Conservation (phyloP, 305 asterid genomes). For the Striga hermonthica region DNA sequence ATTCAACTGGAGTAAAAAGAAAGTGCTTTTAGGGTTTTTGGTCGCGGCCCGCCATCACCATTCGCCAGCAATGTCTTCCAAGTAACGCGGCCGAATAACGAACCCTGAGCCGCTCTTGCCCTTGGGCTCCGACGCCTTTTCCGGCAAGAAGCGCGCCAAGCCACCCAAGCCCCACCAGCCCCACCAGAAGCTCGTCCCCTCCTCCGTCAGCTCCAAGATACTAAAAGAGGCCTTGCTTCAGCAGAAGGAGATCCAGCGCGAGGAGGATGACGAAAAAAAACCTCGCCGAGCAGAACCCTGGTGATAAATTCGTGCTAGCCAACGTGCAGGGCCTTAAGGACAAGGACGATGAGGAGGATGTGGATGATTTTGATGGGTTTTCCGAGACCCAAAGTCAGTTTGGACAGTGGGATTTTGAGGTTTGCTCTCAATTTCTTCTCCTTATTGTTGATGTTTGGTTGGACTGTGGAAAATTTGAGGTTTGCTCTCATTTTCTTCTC, state of each 20-base stretch:
- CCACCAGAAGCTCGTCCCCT: constrained; percentile 53
- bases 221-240: constrained; percentile 70
- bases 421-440: constrained; percentile 13
- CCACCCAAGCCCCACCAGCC: constrained; percentile 73
- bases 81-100: constrained; percentile 65
- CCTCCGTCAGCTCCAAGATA: constrained; percentile 72
- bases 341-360: constrained; percentile 51
- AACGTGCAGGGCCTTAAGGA: constrained; percentile 36
- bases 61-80: constrained; percentile 55
- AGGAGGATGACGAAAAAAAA: constrained; percentile 47
- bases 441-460: constrained; percentile 34
- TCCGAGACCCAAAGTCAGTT: constrained; percentile 66
- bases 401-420: constrained; percentile 61
- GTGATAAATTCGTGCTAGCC: constrained; percentile 30
- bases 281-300: constrained; percentile 18
- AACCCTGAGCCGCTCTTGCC: constrained; percentile 79
- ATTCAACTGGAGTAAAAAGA: too few relatives aligned
- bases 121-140: constrained; percentile 45
- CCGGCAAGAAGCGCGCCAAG: constrained; percentile 59
- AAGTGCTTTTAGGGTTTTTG: constrained; percentile 14
- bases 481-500: constrained; percentile 12
- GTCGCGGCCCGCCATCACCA: constrained; percentile 21
- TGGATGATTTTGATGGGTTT: constrained; percentile 67
- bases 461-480: constrained; percentile 62
- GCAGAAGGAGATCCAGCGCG: constrained; percentile 78